Evolutionary conservation across 2,329 filamentous ascomycete genomes (phyloP).

Genomic region (Aspergillus caelatus): DNA sequence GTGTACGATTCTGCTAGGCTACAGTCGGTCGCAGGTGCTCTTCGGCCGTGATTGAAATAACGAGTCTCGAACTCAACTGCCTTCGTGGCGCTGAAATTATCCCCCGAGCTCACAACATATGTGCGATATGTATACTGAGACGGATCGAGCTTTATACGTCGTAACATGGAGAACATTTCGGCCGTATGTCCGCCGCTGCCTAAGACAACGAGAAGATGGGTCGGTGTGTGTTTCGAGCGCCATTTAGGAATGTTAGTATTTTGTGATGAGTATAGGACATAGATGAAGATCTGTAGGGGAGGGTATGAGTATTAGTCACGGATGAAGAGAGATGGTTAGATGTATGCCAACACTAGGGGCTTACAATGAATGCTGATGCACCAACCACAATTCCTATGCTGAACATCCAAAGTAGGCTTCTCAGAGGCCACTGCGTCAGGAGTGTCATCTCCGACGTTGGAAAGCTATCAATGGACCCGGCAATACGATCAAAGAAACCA

Average conservation of each 20-base stretch:
- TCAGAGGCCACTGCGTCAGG: not conserved
- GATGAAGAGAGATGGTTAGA: not conserved
- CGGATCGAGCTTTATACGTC: slow-evolving; percentile 54
- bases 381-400: not conserved
- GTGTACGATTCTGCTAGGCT: slow-evolving; percentile 54
- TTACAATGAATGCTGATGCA: not conserved
- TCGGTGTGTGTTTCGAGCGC: slow-evolving; percentile 37
- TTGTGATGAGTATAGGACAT: slow-evolving; percentile 33
- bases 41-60: slow-evolving; percentile 16
- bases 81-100: slow-evolving; percentile 68
- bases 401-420: not conserved
- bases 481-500: not conserved
- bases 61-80: slow-evolving; percentile 65
- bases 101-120: slow-evolving; percentile 78
- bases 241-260: slow-evolving; percentile 32
- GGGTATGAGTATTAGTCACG: not conserved
- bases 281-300: slow-evolving; percentile 26
- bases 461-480: not conserved
- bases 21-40: slow-evolving; percentile 14
- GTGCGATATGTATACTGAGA: slow-evolving; percentile 67
- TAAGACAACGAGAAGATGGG: slow-evolving; percentile 77
- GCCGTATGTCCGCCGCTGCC: slow-evolving; percentile 93
- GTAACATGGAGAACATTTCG: slow-evolving; percentile 88
- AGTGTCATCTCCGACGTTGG: not conserved
- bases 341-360: not conserved